phyloP scores from a whole-genome alignment of 2,329 filamentous ascomycete species.

The Phyllosticta citribraziliensis region DNA sequence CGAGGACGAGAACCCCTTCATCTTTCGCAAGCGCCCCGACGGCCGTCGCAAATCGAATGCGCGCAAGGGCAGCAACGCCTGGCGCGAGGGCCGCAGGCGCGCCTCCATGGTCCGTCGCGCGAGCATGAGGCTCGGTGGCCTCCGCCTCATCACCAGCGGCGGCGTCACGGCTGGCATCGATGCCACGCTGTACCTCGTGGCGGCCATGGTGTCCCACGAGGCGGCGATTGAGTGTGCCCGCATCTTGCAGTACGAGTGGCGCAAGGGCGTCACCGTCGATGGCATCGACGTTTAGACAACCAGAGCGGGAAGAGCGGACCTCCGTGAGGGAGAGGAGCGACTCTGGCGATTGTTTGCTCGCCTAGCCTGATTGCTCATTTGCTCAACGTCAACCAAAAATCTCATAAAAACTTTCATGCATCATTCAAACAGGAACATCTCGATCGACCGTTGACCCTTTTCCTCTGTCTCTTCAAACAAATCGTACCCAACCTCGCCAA shows the following conservation, averaged over 20 bases:
- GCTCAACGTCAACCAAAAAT: background rate
- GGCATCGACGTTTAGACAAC: constrained; percentile 63
- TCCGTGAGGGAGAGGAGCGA: background rate
- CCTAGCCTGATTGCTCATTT: background rate
- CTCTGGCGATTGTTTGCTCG: background rate
- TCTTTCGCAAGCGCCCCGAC: constrained; percentile 60
- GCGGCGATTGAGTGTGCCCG: constrained; percentile 66
- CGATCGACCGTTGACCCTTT: no score
- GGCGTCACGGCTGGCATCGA: constrained; percentile 74
- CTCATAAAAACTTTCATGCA: background rate
- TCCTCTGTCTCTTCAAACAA: no score
- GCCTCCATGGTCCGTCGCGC: constrained; percentile 74
- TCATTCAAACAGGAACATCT: no score
- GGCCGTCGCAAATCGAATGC: constrained; percentile 36
- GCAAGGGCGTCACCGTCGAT: constrained; percentile 75
- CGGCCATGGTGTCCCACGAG: constrained; percentile 69
- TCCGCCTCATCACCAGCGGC: constrained; percentile 69
- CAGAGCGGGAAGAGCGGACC: background rate
- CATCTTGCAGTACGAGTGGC: constrained; percentile 73
- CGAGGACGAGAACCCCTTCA: constrained; percentile 74
- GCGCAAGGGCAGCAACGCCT: constrained; percentile 74
- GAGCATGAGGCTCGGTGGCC: constrained; percentile 58
- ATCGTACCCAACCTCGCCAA: no score
- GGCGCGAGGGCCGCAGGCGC: constrained; percentile 62
- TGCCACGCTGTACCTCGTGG: constrained; percentile 75